Evolutionary conservation across 495 filamentous ascomycete genomes (phyloP).

Genomic region (Jackrogersella minutella): DNA sequence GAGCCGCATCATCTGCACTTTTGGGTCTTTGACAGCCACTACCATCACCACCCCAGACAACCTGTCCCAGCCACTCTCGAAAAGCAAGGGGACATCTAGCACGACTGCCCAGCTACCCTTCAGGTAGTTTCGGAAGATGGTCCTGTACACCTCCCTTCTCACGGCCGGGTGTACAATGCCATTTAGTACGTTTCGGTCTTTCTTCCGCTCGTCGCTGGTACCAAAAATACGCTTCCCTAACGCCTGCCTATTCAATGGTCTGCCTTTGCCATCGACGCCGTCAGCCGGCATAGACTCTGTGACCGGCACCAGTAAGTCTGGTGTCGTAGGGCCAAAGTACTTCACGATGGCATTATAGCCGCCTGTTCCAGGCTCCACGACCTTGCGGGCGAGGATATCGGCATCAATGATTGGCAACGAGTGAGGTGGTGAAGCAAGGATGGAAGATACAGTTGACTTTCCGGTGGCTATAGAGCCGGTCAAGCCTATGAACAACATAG

Average conservation of each 20-base stretch:
- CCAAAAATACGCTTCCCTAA: slow-evolving; percentile 89
- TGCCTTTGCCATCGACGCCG: slow-evolving; percentile 59
- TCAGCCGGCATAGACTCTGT: slow-evolving; percentile 51
- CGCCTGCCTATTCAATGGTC: slow-evolving; percentile 83
- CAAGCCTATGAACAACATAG: slow-evolving; percentile 93
- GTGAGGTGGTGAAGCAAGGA: slow-evolving; percentile 82
- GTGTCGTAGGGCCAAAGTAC: slow-evolving; percentile 80
- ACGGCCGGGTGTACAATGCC: slow-evolving; percentile 93
- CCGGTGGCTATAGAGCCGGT: slow-evolving; percentile 98
- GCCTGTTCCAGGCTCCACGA: slow-evolving; percentile 86
- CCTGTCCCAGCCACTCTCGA: slow-evolving; percentile 81
- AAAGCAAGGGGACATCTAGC: slow-evolving; percentile 91
- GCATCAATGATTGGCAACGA: slow-evolving; percentile 93
- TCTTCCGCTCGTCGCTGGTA: slow-evolving; percentile 64
- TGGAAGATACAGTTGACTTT: slow-evolving; percentile 90
- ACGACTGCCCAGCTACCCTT: slow-evolving; percentile 84
- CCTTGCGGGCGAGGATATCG: slow-evolving; percentile 86
- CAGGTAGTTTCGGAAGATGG: slow-evolving; percentile 70
- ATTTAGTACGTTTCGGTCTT: slow-evolving; percentile 78
- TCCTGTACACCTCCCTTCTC: slow-evolving; percentile 74
- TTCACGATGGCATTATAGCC: slow-evolving; percentile 81
- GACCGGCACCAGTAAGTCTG: slow-evolving; percentile 76
- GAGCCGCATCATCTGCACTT: slow-evolving; percentile 80
- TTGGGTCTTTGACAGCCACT: slow-evolving; percentile 77
- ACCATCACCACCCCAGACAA: slow-evolving; percentile 85